These are phyloP conservation scores for Iberis pinnata DNA, from an alignment of 345 rosid species.

Conservation along the genomic window DNA sequence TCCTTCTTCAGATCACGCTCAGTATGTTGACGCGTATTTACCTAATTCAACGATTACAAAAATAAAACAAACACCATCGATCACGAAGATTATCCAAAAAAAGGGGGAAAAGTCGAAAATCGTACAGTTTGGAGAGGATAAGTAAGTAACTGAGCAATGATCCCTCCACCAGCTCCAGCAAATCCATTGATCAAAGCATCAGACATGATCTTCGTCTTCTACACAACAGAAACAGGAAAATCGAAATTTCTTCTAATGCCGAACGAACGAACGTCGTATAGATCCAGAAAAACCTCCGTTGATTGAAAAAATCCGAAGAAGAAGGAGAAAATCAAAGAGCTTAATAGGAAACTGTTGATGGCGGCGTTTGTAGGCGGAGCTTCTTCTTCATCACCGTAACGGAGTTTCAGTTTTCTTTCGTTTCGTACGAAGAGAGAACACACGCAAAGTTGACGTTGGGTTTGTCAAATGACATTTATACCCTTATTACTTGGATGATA, in stretches of 20 bases:
- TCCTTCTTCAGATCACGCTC: constrained; percentile 77
- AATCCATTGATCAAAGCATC: constrained; percentile 94
- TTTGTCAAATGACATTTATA: too few relatives aligned
- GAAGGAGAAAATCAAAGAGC: not conserved
- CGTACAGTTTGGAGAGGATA: constrained; percentile 92
- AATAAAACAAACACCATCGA: not conserved
- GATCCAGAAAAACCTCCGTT: constrained; percentile 19
- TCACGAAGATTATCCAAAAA: not conserved
- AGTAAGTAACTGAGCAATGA: constrained; percentile 89
- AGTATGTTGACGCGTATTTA: constrained; percentile 93
- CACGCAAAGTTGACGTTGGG: constrained; percentile 3
- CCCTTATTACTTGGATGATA: too few relatives aligned
- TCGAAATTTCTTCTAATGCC: not conserved
- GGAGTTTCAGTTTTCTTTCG: not conserved
- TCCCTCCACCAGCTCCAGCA: constrained; percentile 96
- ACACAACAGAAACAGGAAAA: not conserved
- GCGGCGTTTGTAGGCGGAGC: constrained; percentile 10
- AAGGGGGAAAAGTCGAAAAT: not conserved
- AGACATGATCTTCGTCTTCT: constrained; percentile 44
- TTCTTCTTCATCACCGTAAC: constrained; percentile 12
- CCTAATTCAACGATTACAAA: constrained; percentile 38
- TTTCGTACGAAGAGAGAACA: constrained; percentile 1
- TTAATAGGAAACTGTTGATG: not conserved
- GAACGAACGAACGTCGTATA: too few relatives aligned
- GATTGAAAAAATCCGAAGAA: not conserved